Evolutionary conservation across 345 rosid species (phyloP), one percentile per base, ranked within the genome.

Genomic region (Erysimum cheiranthoides): DNA sequence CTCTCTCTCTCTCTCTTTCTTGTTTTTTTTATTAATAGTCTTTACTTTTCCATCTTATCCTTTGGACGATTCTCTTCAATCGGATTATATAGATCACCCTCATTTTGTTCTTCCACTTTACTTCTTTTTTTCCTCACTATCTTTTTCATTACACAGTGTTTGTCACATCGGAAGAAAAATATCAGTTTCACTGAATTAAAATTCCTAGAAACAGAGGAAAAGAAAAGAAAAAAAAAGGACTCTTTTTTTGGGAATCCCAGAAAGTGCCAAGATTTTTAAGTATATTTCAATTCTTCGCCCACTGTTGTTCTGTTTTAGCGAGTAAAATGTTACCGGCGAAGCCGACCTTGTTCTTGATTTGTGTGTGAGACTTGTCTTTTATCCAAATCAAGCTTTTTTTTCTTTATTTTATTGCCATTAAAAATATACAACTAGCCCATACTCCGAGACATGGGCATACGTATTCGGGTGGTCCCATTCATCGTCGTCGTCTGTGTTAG

Each of bases 391-490:
- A 69, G 71, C 51, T 75, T 42, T 35, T 25, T 28, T 25, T 21
- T 51, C 2, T 31, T 18, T 4, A 10, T 31, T 45, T 1, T n/a
- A 16, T 10, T 27, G 25, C 8, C 18, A 31, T 54, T 11, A 43
- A 69, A 1, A 59, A 47, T 66, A 66, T 16, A 17, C 67, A 75
- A 60, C 6, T 28, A 1, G 58, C 75, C 79, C 80, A 70, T 62
- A 76, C 61, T 35, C 61, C 63, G 17, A 61, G 64, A 69, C 69
- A 76, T 69, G 79, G 74, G 74, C 69, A 75, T 68, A 68, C 79
- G 74, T 61, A 60, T 51, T 34, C 8, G 12, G 56, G 80, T 76
- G 80, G 80, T 70, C 75, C 80, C 80, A 34, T 69, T 70, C 74
- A 1, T 61, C 80, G 50, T 76, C 79, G 58, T 68, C 70, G 74